Percentiles rank a stretch among this genome's conserved stretches.
Evolutionary conservation across 257 asterid species (phyloP).

Genomic region (Nicotiana paniculata): DNA sequence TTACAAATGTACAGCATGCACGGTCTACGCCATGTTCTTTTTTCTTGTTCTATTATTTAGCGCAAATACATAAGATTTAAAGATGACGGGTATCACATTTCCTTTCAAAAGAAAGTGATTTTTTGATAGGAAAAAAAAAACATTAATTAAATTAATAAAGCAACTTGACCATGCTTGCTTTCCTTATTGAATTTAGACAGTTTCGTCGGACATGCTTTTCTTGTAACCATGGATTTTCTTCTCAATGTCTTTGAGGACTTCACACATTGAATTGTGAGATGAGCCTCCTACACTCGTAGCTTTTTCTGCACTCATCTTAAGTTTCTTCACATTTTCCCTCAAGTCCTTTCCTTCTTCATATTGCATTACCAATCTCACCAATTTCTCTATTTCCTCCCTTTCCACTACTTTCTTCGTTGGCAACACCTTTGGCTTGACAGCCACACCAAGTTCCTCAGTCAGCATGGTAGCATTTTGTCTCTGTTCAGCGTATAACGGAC

Average conservation of each 20-base stretch:
- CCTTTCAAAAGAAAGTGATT: no score
- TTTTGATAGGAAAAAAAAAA: no score
- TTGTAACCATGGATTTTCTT: not conserved
- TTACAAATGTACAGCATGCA: no score
- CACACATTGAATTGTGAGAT: constrained; percentile 28
- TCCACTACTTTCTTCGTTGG: constrained; percentile 39
- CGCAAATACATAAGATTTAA: no score
- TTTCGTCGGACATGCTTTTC: not conserved
- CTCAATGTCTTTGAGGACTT: constrained; percentile 12
- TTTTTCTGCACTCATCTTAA: constrained; percentile 30
- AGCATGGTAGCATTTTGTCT: constrained; percentile 45
- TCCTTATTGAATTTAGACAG: not conserved
- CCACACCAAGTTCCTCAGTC: constrained; percentile 48
- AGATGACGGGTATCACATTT: no score
- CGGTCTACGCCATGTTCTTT: no score
- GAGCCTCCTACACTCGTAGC: constrained; percentile 29
- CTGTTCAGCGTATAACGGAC: constrained; percentile 76
- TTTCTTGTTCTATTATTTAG: no score
- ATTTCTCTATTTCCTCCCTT: constrained; percentile 43
- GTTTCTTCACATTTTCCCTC: constrained; percentile 27
- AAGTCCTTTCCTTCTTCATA: constrained; percentile 18
- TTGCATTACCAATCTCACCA: constrained; percentile 41
- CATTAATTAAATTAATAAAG: no score
- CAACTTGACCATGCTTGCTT: not conserved
- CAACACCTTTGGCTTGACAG: constrained; percentile 36